phyloP scores from a whole-genome alignment of 352 stramenopile genomes.

The Phytopythium vexans region DNA sequence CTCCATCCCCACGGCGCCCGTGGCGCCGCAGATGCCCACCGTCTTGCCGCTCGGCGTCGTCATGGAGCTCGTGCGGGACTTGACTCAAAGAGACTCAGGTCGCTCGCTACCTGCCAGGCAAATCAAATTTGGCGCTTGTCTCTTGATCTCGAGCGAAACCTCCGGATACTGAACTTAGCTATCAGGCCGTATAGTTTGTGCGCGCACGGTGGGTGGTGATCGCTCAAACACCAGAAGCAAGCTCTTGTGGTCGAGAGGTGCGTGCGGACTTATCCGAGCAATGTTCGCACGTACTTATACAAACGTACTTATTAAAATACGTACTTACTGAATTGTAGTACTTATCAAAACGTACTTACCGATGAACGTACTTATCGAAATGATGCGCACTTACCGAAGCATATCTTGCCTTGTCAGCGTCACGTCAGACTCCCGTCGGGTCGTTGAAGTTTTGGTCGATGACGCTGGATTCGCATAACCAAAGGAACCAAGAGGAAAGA shows the following conservation, averaged over 20 bases:
- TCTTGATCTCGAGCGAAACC: too few species aligned
- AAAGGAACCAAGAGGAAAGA: conserved; percentile 2
- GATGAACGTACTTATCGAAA: too few species aligned
- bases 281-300: too few species aligned
- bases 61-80: conserved; percentile 19
- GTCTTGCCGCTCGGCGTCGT: conserved; percentile 59
- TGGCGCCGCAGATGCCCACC: conserved; percentile 78
- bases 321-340: neutral
- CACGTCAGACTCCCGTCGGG: neutral
- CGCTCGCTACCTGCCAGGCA: neutral
- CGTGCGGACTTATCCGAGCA: too few species aligned
- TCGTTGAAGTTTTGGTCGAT: conserved; percentile 3
- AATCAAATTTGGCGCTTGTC: neutral
- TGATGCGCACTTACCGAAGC: too few species aligned
- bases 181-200: conserved; percentile 1
- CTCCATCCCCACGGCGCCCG: conserved; percentile 96
- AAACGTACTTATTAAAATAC: too few species aligned
- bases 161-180: neutral
- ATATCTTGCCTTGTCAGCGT: neutral
- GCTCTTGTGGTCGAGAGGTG: conserved; percentile 12
- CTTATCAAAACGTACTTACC: neutral
- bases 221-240: conserved; percentile 15
- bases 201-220: conserved; percentile 2
- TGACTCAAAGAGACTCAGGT: conserved; percentile 4
- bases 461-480: conserved; percentile 1